These are phyloP conservation scores for Chamaecyparis obtusa DNA, from an alignment of 75 land plant genomes.

Conservation along the genomic window DNA sequence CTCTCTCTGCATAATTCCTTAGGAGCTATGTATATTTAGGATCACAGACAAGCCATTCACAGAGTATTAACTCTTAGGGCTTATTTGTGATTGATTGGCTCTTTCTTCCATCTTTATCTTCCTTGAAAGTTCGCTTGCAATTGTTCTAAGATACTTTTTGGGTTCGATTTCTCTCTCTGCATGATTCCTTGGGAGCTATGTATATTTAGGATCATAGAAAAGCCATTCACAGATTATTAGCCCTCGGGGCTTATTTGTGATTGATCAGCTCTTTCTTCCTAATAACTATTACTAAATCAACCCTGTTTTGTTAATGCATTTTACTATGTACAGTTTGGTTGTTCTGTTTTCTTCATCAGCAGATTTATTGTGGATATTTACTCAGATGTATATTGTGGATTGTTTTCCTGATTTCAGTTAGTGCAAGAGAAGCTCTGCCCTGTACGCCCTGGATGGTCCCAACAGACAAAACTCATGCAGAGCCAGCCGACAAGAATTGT, in stretches of 20 bases:
- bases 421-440: neutral
- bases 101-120: neutral
- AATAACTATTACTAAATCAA: neutral
- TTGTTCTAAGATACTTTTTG: neutral
- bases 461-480: slow-evolving; percentile 2
- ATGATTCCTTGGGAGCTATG: neutral
- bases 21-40: neutral
- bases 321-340: neutral
- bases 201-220: neutral
- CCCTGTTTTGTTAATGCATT: neutral
- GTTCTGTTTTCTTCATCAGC: neutral
- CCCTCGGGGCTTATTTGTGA: neutral
- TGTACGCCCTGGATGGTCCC: slow-evolving; percentile 1
- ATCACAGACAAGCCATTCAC: neutral
- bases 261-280: neutral
- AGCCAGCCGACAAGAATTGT: neutral
- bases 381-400: neutral
- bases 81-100: neutral
- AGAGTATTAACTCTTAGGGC: neutral
- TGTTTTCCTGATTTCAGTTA: slow-evolving; percentile 7
- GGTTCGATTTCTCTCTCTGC: neutral
- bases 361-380: neutral
- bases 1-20: neutral
- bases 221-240: no score
- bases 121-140: no score